Evolutionary conservation across 305 asterid genomes (phyloP), one percentile per base, ranked within the genome.

Genomic region (Nicotiana rustica): DNA sequence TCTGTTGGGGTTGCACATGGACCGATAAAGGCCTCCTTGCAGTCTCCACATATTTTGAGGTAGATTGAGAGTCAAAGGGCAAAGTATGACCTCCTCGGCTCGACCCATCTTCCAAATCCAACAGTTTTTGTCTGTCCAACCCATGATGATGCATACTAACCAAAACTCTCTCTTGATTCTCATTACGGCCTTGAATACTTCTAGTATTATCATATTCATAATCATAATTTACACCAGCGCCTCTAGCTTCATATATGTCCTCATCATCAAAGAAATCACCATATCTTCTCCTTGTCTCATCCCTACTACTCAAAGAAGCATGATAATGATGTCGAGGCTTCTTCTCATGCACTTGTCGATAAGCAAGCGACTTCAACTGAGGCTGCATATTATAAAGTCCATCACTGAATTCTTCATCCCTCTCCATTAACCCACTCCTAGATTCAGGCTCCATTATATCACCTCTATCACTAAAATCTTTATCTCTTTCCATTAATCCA

Each of bases 151-250:
- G 55, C 17, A 18, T 47, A 65, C 61, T 61, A 55, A 35, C 81
- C 75, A 18, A 36, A 6, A 62, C 6, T 52, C 85, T 62, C 44
- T 41, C 56, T n/a, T 21, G 12, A 13, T 64, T 83, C 17, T 1
- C 31, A 67, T n/a, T 62, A 38, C 38, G 35, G 7, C 33, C 44
- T n/a, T 55, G 64, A 67, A 44, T 56, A 64, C 38, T 62, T 81
- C 35, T 15, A 17, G 69, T 36, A 6, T 73, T 10, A 9, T 1
- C 31, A 60, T 55, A 25, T 55, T 84, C 84, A 81, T 84, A 76
- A 17, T 18, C 84, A 86, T 66, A 83, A 59, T 81, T 47, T 57
- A 80, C 70, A 44, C 83, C 83, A 82, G 77, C 12, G 65, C 56
- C 61, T 79, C 29, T 59, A 67, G 69, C 80, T 66, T 76, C 82